Evolutionary conservation across 2,329 filamentous ascomycete species (phyloP), one percentile per base, ranked within the genome.

Genomic region (Alternaria conjuncta): DNA sequence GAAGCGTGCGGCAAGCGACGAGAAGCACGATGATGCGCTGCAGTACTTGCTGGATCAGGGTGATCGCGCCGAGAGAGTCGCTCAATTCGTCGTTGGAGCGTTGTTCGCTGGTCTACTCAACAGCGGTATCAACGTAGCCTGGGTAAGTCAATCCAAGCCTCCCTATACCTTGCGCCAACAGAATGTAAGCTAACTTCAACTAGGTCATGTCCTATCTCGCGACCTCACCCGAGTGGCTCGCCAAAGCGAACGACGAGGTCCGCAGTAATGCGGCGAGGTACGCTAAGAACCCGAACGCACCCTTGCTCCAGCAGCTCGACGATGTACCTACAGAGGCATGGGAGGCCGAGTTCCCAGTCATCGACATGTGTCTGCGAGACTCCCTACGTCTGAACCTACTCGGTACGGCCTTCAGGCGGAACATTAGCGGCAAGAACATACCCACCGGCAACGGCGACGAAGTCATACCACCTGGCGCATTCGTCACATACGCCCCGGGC

Each of bases 101-200:
- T 75, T 89, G 4, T 87, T 86, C 70, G 86, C 86, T 1, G 86
- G 86, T n/a, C 78, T 86, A 32, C 67, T 88, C n/a, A 89, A 88
- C 75, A 85, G 79, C 23, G 86, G 86, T 43, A 83, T 87, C 71
- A 88, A 86, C 66, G 83, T 84, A 1, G 83, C 83, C 2, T 88
- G 84, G 81, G 76, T 88, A 6, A 54, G 47, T 44, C 11, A 6
- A 25, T n/a, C 9, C 6, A 18, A 6, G 13, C 12, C 9, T 32
- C 9, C 13, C 8, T 25, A 32, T 41, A 6, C 9, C 36, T 41
- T 18, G 8, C 15, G 11, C 8, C 9, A 4, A n/a, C 3, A 21
- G 36, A 23, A 36, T 7, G 12, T 12, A n/a, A 45, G 9, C 57
- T 59, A 18, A 59, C 4, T 5, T 23, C 8, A 12, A n/a, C n/a